Evolutionary conservation across 2,329 filamentous ascomycete species (phyloP), one percentile per base, ranked within the genome.

Genomic region (Verticillium tricorpus): DNA sequence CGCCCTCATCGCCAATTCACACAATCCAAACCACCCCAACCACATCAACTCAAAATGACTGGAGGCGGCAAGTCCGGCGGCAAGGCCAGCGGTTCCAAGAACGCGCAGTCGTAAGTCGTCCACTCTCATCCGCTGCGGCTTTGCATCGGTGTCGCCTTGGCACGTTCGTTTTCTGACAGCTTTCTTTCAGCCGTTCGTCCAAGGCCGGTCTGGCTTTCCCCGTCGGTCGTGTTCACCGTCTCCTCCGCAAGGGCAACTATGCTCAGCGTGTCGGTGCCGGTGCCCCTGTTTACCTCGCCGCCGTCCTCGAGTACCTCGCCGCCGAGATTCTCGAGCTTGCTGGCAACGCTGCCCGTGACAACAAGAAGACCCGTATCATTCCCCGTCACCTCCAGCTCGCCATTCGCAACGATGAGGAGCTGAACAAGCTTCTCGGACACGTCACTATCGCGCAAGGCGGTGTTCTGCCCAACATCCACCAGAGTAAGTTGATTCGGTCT

Each of bases 301-400:
- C 94, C 61, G 95, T 99, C 61, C 92, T 99, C 58, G 95, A 99
- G 83, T 99, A 99, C 78, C 90, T 99, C 64, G 94, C 95, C 71
- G 95, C 95, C 69, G 95, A 99, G 85, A 97, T 99, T 72, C 93
- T 99, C 75, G 95, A 99, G 83, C 84, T 99, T 82, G 95, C 95
- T 78, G 95, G 95, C 73, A 99, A 99, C 80, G 95, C 95, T 73
- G 95, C 95, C 67, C 94, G 95, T 73, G 95, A 99, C 84, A 97
- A 98, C 89, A 99, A 99, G 92, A 98, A 98, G 91, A 99, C 94
- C 68, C 93, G 95, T 90, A 99, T 99, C 84, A 99, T 98, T 65
- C 95, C 95, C 69, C 93, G 95, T 81, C 95, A 99, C 82, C 88
- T 99, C 57, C 95, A 99, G 85, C 92, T 99, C 72, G 95, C 95